A percentile compares a stretch with the other conserved stretches of the same genome.
These are phyloP conservation scores for Forsythia viridissima DNA, from an alignment of 257 asterid genomes.

Conservation along the genomic window DNA sequence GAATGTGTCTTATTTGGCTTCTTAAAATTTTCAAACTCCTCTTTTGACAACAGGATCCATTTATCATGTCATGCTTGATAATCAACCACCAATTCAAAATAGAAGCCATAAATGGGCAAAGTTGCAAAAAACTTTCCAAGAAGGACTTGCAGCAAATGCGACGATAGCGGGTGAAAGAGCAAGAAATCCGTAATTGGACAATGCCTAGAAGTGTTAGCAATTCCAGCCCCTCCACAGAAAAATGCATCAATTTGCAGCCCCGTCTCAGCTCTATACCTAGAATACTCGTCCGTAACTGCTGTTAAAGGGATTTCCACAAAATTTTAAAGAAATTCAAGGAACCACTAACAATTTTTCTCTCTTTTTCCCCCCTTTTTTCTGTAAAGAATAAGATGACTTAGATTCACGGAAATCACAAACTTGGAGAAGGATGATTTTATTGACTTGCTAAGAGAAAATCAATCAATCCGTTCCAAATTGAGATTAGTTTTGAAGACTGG, in stretches of 20 bases:
- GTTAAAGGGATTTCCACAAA: not conserved
- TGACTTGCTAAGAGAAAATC: slow-evolving; percentile 29
- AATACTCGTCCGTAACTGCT: not conserved
- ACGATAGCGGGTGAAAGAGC: not conserved
- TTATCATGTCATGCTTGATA: not conserved
- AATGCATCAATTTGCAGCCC: not conserved
- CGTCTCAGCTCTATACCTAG: not conserved
- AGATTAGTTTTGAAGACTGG: no score
- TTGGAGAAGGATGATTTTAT: slow-evolving; percentile 36
- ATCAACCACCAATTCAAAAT: not conserved
- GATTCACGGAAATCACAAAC: slow-evolving; percentile 41
- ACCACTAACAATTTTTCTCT: not conserved
- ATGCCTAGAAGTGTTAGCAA: not conserved
- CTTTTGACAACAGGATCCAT: slow-evolving; percentile 80
- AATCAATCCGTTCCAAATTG: slow-evolving; percentile 21
- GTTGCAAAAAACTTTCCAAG: not conserved
- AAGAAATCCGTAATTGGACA: slow-evolving; percentile 8
- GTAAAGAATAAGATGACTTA: slow-evolving; percentile 14
- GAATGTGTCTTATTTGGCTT: slow-evolving; percentile 70
- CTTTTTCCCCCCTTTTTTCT: not conserved
- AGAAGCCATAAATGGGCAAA: not conserved
- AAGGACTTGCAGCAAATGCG: slow-evolving; percentile 4
- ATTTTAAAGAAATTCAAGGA: not conserved
- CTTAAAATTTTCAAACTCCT: slow-evolving; percentile 82
- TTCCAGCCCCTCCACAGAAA: slow-evolving; percentile 10